These are phyloP conservation scores for Candida andamanensis DNA, from an alignment of 805 yeast species.

Conservation along the genomic window DNA sequence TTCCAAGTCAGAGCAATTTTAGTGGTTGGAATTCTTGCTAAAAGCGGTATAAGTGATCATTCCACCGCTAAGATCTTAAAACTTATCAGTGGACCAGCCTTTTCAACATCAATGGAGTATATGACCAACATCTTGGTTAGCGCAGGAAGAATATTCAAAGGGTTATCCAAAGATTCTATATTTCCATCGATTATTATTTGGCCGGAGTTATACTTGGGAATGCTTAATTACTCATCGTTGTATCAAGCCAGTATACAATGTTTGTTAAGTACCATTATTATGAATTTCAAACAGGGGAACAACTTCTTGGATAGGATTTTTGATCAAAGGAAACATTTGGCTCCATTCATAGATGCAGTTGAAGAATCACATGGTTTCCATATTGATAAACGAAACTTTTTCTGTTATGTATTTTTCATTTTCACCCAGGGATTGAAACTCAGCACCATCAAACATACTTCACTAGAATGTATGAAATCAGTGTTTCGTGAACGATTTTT, in stretches of 20 bases:
- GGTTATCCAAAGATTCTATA: constrained; percentile 41
- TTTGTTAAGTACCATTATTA: constrained; percentile 22
- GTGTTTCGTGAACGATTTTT: constrained; percentile 40
- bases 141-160: constrained; percentile 43
- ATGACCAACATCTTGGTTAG: constrained; percentile 31
- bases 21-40: constrained; percentile 64
- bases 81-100: constrained; percentile 19
- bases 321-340: constrained; percentile 33
- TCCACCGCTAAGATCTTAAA: constrained; percentile 30
- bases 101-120: constrained; percentile 21
- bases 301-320: constrained; percentile 23
- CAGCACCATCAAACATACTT: constrained; percentile 49
- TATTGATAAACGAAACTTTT: constrained; percentile 44
- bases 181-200: constrained; percentile 48
- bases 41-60: constrained; percentile 57
- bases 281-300: constrained; percentile 18
- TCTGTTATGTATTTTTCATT: constrained; percentile 43
- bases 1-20: constrained; percentile 65
- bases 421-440: constrained; percentile 54
- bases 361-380: constrained; percentile 39
- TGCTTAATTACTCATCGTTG: constrained; percentile 23
- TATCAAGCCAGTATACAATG: constrained; percentile 31
- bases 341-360: constrained; percentile 33
- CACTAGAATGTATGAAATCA: constrained; percentile 40
- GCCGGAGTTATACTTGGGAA: constrained; percentile 33